Conservation (phyloP, 805 yeast species). For the Wickerhamiella domercqiae region DNA sequence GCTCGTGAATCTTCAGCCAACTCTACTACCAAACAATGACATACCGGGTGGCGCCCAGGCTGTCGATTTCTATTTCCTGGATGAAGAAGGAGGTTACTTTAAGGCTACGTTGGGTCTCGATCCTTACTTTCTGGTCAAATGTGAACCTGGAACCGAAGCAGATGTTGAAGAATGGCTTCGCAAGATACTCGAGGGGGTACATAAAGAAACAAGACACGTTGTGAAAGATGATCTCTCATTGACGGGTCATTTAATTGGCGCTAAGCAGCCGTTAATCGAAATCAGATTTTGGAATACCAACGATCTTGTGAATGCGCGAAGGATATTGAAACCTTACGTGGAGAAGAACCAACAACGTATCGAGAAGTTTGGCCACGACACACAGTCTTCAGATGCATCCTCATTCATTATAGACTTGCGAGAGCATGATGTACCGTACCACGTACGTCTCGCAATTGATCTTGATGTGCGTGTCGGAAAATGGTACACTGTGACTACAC, state of each 20-base stretch:
- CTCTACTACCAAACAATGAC: conserved; percentile 26
- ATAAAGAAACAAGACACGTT: conserved; percentile 42
- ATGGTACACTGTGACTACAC: conserved; percentile 75
- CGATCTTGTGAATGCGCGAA: conserved; percentile 63
- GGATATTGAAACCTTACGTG: conserved; percentile 52
- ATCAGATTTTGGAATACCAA: conserved; percentile 58
- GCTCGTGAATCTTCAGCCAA: conserved; percentile 89
- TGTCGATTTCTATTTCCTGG: conserved; percentile 86
- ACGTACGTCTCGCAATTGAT: conserved; percentile 92
- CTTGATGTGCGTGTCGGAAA: conserved; percentile 71
- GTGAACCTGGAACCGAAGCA: conserved; percentile 36
- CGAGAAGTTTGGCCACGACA: conserved; percentile 51
- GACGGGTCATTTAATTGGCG: conserved; percentile 78
- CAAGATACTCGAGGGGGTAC: conserved; percentile 44
- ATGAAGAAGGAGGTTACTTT: conserved; percentile 93
- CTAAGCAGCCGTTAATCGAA: conserved; percentile 46
- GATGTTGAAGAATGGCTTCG: conserved; percentile 80
- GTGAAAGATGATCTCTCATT: conserved; percentile 65
- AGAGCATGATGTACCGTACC: conserved; percentile 94
- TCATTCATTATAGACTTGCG: conserved; percentile 57
- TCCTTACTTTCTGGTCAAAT: conserved; percentile 70
- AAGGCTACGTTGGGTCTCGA: conserved; percentile 70
- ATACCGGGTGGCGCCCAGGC: conserved; percentile 58
- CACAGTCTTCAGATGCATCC: conserved; percentile 34
- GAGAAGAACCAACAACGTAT: conserved; percentile 46